Base-by-base conservation (phyloP, 1,139 yeast genomes). In the Yamadazyma siamensis region DNA sequence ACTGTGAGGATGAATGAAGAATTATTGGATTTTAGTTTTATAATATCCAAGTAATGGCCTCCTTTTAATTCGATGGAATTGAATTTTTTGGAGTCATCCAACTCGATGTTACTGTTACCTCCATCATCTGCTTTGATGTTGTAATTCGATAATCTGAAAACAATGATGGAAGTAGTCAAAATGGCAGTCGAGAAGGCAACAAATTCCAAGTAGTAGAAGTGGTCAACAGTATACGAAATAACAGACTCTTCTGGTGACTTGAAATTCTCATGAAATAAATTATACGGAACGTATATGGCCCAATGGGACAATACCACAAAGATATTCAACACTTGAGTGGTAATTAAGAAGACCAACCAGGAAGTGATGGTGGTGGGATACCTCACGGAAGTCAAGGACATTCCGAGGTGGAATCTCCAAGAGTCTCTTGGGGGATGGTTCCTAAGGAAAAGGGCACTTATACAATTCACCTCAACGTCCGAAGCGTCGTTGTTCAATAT, bases 1-100 rank as follows among this genome's bases (percentile, higher is more conserved):
- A 82, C 69, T 0, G 89, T 72, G 0, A 82, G 79, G 23, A 85
- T 61, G 48, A 70, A 80, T 9, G 80, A 81, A 44, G 71, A 70
- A 29, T 68, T 63, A 20, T 80, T 77, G 1, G 86, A 71, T 11
- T 65, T 60, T 10, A 84, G 60, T 38, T 70, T 70, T 22, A 82
- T 65, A 6, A 84, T 69, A 52, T 86, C 95, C 30, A 83, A 58
- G 16, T 63, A 54, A 49, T 81, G 88, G 2, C 31, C 21, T 11
- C 38, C 37, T 15, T 60, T 42, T 27, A 85, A 59, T 39, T 81
- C 86, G 36, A 78, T 77, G 20, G 50, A 41, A 28, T 62, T 61
- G 41, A 66, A 63, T 10, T 26, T 34, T 29, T 50, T 56, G 11
- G 43, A 39, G 17, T 40, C 44, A 25, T 21, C 20, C 13, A 44